Base-by-base conservation (phyloP, 768 basidiomycete genomes). In the Neoboletus brunneissimus region DNA sequence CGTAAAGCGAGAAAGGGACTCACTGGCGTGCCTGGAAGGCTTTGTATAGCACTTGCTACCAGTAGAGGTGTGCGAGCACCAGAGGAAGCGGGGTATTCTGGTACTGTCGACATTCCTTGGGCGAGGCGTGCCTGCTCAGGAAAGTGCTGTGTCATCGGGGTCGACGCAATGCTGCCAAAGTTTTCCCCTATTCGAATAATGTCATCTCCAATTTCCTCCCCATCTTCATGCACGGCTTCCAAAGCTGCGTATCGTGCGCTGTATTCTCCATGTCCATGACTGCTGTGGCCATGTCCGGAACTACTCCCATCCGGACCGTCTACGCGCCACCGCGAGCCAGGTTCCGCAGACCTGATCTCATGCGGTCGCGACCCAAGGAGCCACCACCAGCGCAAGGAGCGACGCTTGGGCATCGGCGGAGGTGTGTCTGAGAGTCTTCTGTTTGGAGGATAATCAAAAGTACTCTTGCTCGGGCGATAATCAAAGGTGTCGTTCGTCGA, bases 261-360 rank as follows among this genome's bases (percentile, higher is more conserved):
- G 31, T 16, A 12, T 18, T 42, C 50, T n/a, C 54, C 62, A n/a
- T 54, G 61, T 1, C 48, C 60, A 6, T 57, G 52, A 41, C 9
- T 58, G 18, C 42, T 56, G 18, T 63, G 52, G 16, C 57, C 66
- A 31, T 64, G 68, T 18, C 60, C 62, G 7, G 58, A 46, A 13
- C 61, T 67, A n/a, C 64, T 66, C 6, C 48, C 56, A 35, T 72
- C 69, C 0, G 65, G 55, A n/a, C 20, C 71, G 13, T 71, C 70
- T 15, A 71, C 49, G 31, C 50, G 62, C 67, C 69, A 71, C 1
- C 54, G 52, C 1, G 23, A 44, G 5, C 37, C 37, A 25, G 71
- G 71, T 12, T 66, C 58, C 16, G 53, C 38, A 18, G 69, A 52
- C 41, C 55, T 66, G 58, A 71, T 32, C 54, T 73, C 59, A 18